Conservation (phyloP, 768 basidiomycete species). For the Tylopilus plumbeoviolaceoides region DNA sequence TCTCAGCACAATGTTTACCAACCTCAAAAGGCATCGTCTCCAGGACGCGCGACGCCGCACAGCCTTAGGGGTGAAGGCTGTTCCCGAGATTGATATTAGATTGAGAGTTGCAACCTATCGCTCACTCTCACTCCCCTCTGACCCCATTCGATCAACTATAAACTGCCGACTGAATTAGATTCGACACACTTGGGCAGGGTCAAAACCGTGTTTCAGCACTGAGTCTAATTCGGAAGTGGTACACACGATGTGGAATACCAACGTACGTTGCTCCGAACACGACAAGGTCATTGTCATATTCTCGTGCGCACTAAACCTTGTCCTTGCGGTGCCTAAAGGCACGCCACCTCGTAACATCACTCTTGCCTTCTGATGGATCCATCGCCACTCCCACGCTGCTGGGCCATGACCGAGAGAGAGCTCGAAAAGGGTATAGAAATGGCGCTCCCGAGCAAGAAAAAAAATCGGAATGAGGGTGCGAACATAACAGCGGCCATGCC, state of each 20-base stretch:
- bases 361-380: constrained; percentile 17
- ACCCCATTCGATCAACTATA: constrained; percentile 8
- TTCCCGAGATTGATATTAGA: constrained; percentile 14
- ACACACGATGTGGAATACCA: constrained; percentile 1
- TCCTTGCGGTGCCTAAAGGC: constrained; percentile 30
- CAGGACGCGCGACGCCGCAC: constrained; percentile 9
- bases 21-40: constrained; percentile 3
- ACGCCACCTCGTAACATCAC: constrained; percentile 17
- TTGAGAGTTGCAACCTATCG: constrained; percentile 6
- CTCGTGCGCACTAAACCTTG: constrained; percentile 20
- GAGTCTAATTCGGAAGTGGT: not conserved
- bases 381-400: constrained; percentile 18
- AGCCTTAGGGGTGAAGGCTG: constrained; percentile 9
- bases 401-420: constrained; percentile 8
- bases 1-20: not conserved
- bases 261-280: not conserved
- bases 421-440: constrained; percentile 6
- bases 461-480: constrained; percentile 16
- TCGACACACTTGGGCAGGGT: constrained; percentile 6
- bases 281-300: constrained; percentile 1
- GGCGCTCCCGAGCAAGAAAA: constrained; percentile 21
- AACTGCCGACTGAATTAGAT: constrained; percentile 12
- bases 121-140: constrained; percentile 8
- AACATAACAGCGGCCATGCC: constrained; percentile 24
- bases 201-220: constrained; percentile 5